Evolutionary conservation across 2,329 filamentous ascomycete genomes (phyloP).

Genomic region (Parastagonospora avenae): DNA sequence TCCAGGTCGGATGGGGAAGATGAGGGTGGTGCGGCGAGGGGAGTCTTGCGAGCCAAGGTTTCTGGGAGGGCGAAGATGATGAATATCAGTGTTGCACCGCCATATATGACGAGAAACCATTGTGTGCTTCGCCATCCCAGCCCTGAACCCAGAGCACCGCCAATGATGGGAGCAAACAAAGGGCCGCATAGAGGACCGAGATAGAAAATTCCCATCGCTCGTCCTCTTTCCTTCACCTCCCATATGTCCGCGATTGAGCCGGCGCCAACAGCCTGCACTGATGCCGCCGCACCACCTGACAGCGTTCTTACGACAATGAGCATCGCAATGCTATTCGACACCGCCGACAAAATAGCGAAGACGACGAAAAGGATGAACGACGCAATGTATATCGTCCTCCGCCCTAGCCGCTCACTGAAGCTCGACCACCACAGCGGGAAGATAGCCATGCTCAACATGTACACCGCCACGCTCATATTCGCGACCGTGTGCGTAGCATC

Average conservation of each 20-base stretch:
- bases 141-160: conserved; percentile 39
- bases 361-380: conserved; percentile 43
- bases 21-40: neutral
- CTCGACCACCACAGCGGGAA: conserved; percentile 50
- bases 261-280: conserved; percentile 47
- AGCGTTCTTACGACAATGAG: conserved; percentile 43
- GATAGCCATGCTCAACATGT: conserved; percentile 50
- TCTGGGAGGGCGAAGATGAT: conserved; percentile 45
- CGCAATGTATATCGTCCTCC: conserved; percentile 44
- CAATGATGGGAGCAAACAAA: conserved; percentile 46
- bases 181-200: conserved; percentile 47
- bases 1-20: conserved; percentile 1
- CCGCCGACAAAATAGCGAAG: conserved; percentile 40
- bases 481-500: conserved; percentile 39
- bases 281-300: conserved; percentile 45
- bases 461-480: conserved; percentile 49
- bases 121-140: conserved; percentile 48
- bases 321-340: conserved; percentile 45
- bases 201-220: conserved; percentile 48
- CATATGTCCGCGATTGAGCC: conserved; percentile 47
- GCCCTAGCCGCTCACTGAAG: conserved; percentile 44
- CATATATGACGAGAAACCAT: conserved; percentile 48
- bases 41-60: conserved; percentile 1
- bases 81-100: conserved; percentile 36
- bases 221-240: conserved; percentile 45